Evolutionary conservation across 2,329 filamentous ascomycete genomes (phyloP).

Genomic region (Plenodomus tracheiphilus): DNA sequence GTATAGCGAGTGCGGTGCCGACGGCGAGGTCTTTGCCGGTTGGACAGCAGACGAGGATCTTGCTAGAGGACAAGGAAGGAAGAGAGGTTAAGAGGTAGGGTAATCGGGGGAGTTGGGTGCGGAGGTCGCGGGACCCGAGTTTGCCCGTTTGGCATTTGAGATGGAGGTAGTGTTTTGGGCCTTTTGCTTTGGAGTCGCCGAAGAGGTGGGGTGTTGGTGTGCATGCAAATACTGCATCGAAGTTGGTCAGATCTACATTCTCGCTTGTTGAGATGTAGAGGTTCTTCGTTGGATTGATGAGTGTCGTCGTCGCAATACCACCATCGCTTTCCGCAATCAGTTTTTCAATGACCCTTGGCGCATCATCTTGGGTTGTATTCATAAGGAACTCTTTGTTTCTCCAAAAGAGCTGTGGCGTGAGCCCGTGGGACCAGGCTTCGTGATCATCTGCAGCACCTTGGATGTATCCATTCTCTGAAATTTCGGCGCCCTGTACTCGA

Average conservation of each 20-base stretch:
- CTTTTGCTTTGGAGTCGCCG: slow-evolving; percentile 6
- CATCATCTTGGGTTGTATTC: slow-evolving; percentile 65
- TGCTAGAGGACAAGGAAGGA: background rate
- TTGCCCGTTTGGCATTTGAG: slow-evolving; percentile 74
- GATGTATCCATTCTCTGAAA: slow-evolving; percentile 76
- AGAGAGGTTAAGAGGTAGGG: slow-evolving; percentile 54
- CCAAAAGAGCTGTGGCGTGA: slow-evolving; percentile 85
- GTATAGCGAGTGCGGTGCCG: slow-evolving; percentile 73
- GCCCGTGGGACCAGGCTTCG: slow-evolving; percentile 85
- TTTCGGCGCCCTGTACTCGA: slow-evolving; percentile 68
- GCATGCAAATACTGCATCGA: slow-evolving; percentile 50
- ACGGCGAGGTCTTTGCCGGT: slow-evolving; percentile 80
- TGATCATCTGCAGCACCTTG: slow-evolving; percentile 95
- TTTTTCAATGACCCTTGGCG: slow-evolving; percentile 55
- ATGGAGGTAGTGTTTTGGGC: slow-evolving; percentile 53
- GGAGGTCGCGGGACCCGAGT: slow-evolving; percentile 79
- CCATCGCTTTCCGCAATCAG: slow-evolving; percentile 39
- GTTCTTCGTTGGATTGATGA: slow-evolving; percentile 47
- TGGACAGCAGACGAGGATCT: slow-evolving; percentile 65
- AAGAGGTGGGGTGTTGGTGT: slow-evolving; percentile 45
- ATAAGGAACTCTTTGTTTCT: slow-evolving; percentile 64
- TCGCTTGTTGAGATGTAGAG: slow-evolving; percentile 48
- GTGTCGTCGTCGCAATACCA: slow-evolving; percentile 32
- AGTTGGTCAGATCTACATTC: slow-evolving; percentile 41
- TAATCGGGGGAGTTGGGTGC: slow-evolving; percentile 68